Conservation (phyloP, 345 rosid genomes). For the Ailanthus altissimus region DNA sequence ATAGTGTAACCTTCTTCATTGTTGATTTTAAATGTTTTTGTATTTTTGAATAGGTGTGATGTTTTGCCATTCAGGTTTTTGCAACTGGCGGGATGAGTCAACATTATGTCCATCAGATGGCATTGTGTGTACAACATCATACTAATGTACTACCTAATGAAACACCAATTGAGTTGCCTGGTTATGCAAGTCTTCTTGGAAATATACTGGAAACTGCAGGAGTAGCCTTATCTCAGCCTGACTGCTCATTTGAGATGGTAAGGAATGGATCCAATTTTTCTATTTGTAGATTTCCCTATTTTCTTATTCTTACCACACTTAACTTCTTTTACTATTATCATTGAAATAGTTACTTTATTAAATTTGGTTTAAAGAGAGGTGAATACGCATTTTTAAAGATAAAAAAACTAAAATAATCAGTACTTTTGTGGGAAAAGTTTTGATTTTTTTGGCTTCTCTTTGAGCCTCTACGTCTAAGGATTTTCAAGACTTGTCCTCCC, state of each 20-base stretch:
- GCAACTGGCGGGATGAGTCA: conserved; percentile 61
- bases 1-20: not conserved
- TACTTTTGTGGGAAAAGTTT: too few relatives aligned
- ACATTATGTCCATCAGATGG: conserved; percentile 78
- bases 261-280: conserved; percentile 21
- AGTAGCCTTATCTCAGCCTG: conserved; percentile 71
- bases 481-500: not conserved
- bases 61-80: conserved; percentile 57
- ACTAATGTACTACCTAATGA: conserved; percentile 64
- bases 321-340: not conserved
- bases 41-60: conserved; percentile 26
- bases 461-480: too few relatives aligned
- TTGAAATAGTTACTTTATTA: too few relatives aligned
- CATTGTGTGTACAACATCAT: conserved; percentile 58
- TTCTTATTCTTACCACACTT: conserved; percentile 1
- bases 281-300: not conserved
- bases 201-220: conserved; percentile 82
- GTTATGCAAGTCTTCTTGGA: conserved; percentile 91
- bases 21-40: conserved; percentile 4
- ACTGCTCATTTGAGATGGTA: conserved; percentile 86
- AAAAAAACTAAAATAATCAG: too few relatives aligned
- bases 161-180: conserved; percentile 60
- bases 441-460: too few relatives aligned
- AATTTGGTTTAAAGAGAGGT: too few relatives aligned
- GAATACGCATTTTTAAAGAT: too few relatives aligned